Evolutionary conservation across 1,139 yeast species (phyloP), one percentile per base, ranked within the genome.

Genomic region (Diutina neorugosa): DNA sequence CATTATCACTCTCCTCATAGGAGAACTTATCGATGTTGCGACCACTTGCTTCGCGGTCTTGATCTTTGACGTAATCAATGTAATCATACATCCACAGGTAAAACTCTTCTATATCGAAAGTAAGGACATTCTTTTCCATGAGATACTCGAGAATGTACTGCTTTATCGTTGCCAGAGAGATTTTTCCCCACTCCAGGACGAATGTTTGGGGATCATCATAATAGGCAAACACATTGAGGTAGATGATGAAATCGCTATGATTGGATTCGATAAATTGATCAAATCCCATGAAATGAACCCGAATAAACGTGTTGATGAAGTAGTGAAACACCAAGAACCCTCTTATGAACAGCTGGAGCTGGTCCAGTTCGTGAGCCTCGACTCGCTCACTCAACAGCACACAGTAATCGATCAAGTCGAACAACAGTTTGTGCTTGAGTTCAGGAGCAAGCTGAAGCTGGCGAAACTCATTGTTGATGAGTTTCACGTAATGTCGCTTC

Each of bases 211-310:
- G 65, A 23, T 68, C 62, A 54, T 69, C 68, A 59, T 71, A 74
- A 58, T 74, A 73, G 54, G 73, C 71, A 64, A 69, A 74, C 41
- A 74, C 67, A 57, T 74, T 73, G 56, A 74, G 62, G 59, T 74
- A 74, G 27, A 74, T 69, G 54, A 73, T 69, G 59, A 74, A 74
- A 58, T 74, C 79, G 53, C 64, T 66, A 55, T 70, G 73, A 55
- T 66, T 67, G 19, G 65, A 59, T 55, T 68, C 69, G 53, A 74
- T 70, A 57, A 74, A 74, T 52, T 65, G 65, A 57, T 71, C 76
- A 57, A 74, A 74, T 7, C 79, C 79, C 53, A 68, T 63, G 60
- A 71, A 74, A 58, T 73, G 76, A 53, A 71, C 56, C 73, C 74
- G 71, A 52, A 74, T 69, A 57, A 72, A 70, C 55, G 73, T 68